Conservation (phyloP, 176 grass and related monocot genomes). For the Ananas comosus region DNA sequence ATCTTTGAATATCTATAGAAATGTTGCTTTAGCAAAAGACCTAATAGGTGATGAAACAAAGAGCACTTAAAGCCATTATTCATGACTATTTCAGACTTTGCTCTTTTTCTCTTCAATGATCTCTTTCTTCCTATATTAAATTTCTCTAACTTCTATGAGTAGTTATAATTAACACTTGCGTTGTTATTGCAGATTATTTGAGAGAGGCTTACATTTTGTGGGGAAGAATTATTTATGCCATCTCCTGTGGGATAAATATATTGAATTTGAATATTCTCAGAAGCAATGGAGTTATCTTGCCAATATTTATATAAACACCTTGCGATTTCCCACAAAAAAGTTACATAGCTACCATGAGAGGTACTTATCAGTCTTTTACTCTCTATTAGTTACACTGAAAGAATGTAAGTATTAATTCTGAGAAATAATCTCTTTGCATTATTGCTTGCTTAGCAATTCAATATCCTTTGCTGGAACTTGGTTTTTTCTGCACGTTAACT, state of each 20-base stretch:
- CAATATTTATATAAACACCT: slow-evolving; percentile 52
- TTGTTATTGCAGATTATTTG: slow-evolving; percentile 58
- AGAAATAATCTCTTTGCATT: not conserved
- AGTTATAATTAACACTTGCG: slow-evolving; percentile 17
- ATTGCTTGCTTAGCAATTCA: not conserved
- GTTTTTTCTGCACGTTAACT: too few species aligned
- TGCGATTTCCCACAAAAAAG: slow-evolving; percentile 88
- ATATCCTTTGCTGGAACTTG: not conserved
- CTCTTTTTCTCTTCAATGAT: not conserved
- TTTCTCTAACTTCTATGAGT: slow-evolving; percentile 5
- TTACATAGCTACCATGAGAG: slow-evolving; percentile 69
- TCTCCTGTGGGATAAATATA: slow-evolving; percentile 80
- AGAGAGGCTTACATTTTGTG: slow-evolving; percentile 69
- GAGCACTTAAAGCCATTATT: not conserved
- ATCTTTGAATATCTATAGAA: too few species aligned
- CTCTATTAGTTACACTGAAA: not conserved
- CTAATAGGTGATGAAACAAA: too few species aligned
- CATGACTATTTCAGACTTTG: not conserved
- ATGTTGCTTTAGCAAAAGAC: too few species aligned
- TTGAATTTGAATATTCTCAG: slow-evolving; percentile 70
- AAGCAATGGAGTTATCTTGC: slow-evolving; percentile 71
- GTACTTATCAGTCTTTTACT: slow-evolving; percentile 32
- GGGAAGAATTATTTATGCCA: slow-evolving; percentile 77
- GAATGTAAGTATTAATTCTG: slow-evolving; percentile 9
- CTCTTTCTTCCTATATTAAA: not conserved